Evolutionary conservation across 805 yeast genomes (phyloP).

Genomic region (Deakozyma indianensis): DNA sequence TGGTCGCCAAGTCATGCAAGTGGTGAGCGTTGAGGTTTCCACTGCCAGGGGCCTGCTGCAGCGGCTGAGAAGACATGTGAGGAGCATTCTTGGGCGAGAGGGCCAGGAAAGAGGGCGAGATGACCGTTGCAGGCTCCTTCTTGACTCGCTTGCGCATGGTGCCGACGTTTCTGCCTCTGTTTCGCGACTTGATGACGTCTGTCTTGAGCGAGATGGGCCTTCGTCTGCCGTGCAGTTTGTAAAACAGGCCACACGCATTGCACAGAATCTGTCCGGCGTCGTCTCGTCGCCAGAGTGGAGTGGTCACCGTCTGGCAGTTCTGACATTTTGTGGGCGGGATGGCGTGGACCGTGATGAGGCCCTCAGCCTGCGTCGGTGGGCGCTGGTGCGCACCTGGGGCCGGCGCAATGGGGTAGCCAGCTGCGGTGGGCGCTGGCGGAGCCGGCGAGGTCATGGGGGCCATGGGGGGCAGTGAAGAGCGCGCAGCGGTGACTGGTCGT

Average conservation of each 20-base stretch:
- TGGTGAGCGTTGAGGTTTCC: constrained; percentile 1
- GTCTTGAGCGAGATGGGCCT: constrained; percentile 85
- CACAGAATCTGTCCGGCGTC: constrained; percentile 83
- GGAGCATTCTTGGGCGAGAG: background rate
- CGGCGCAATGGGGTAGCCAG: background rate
- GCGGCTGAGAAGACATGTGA: background rate
- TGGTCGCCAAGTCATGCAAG: background rate
- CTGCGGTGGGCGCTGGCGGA: background rate
- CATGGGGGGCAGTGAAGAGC: no score
- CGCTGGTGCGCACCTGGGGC: background rate
- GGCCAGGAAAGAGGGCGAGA: background rate
- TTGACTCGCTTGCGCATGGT: background rate
- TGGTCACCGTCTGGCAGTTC: constrained; percentile 83
- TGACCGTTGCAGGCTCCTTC: background rate
- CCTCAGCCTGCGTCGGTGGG: background rate
- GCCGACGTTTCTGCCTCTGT: constrained; percentile 28
- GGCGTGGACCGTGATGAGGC: background rate
- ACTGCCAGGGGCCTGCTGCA: background rate
- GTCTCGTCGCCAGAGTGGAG: constrained; percentile 92
- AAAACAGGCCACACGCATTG: constrained; percentile 84
- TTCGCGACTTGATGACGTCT: constrained; percentile 82
- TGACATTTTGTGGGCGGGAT: constrained; percentile 33
- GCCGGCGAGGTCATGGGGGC: background rate
- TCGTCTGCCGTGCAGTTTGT: constrained; percentile 83
- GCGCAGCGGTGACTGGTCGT: no score